Evolutionary conservation across 257 asterid genomes (phyloP).

Genomic region (Mentha longifolia): DNA sequence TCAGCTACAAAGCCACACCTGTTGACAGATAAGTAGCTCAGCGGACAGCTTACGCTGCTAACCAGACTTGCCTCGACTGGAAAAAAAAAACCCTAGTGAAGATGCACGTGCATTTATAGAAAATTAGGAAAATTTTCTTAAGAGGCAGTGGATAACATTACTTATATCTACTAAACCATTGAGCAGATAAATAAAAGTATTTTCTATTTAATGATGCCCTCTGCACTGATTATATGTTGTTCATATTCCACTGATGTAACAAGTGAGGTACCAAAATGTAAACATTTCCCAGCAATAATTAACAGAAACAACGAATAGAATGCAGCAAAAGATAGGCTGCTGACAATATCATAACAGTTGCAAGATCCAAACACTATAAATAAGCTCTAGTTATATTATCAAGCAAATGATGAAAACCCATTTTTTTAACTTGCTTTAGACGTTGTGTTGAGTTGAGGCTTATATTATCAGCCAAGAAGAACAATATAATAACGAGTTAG

Average conservation of each 20-base stretch:
- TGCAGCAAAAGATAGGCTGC: background rate
- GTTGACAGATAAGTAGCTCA: too few relatives aligned
- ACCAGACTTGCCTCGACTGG: too few relatives aligned
- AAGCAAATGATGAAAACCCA: background rate
- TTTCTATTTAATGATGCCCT: background rate
- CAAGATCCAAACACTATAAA: background rate
- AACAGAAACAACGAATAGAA: background rate
- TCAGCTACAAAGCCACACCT: too few relatives aligned
- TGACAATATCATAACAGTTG: background rate
- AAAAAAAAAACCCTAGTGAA: too few relatives aligned
- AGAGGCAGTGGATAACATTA: too few relatives aligned
- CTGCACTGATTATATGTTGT: background rate
- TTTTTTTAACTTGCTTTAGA: background rate
- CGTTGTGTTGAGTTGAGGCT: background rate
- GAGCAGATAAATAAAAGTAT: too few relatives aligned
- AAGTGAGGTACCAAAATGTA: too few relatives aligned
- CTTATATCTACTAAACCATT: background rate
- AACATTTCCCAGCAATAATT: background rate
- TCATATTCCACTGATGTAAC: background rate
- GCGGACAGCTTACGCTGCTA: too few relatives aligned
- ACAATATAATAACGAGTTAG: background rate
- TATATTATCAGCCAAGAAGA: background rate
- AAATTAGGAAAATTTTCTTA: too few relatives aligned
- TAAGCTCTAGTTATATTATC: background rate
- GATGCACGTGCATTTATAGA: too few relatives aligned